Percentiles rank a stretch among this genome's conserved stretches.
These are phyloP conservation scores for Plasmodium billcollinsi DNA, from an alignment of 169 alveolate genomes.

Conservation along the genomic window DNA sequence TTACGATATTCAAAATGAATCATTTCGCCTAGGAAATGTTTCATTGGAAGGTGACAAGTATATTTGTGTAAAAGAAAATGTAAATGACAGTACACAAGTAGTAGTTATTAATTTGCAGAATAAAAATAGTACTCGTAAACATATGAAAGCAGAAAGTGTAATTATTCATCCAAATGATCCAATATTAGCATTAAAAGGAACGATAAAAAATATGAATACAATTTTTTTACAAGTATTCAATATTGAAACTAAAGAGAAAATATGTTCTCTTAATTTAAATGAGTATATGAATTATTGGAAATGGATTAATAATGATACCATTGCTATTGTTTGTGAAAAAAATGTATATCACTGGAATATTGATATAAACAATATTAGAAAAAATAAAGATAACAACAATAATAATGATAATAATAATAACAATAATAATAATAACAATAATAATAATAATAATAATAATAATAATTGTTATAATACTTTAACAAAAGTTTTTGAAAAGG, in stretches of 20 bases:
- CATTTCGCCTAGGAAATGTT: conserved; percentile 82
- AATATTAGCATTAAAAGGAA: conserved; percentile 96
- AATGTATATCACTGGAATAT: conserved; percentile 94
- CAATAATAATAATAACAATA: conserved; percentile 93
- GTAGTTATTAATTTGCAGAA: conserved; percentile 83
- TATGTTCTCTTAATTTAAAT: conserved; percentile 93
- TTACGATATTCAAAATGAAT: conserved; percentile 77
- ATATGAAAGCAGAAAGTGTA: conserved; percentile 97
- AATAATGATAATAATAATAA: conserved; percentile 93
- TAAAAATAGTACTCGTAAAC: conserved; percentile 89
- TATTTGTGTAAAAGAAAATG: conserved; percentile 81
- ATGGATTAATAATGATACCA: conserved; percentile 92
- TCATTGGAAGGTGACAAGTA: conserved; percentile 80
- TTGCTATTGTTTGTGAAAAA: conserved; percentile 94
- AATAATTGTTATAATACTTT: conserved; percentile 80
- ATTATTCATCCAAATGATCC: conserved; percentile 96
- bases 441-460: conserved; percentile 86
- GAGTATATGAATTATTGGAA: conserved; percentile 95
- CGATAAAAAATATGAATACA: conserved; percentile 78
- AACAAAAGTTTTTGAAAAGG: conserved; percentile 91
- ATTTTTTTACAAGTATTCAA: conserved; percentile 92
- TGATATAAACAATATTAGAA: conserved; percentile 83
- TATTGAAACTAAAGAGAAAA: conserved; percentile 94
- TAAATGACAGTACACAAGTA: conserved; percentile 78
- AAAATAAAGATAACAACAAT: conserved; percentile 66